Base-by-base conservation (phyloP, 441 rosid genomes). In the Corymbia calophylla region DNA sequence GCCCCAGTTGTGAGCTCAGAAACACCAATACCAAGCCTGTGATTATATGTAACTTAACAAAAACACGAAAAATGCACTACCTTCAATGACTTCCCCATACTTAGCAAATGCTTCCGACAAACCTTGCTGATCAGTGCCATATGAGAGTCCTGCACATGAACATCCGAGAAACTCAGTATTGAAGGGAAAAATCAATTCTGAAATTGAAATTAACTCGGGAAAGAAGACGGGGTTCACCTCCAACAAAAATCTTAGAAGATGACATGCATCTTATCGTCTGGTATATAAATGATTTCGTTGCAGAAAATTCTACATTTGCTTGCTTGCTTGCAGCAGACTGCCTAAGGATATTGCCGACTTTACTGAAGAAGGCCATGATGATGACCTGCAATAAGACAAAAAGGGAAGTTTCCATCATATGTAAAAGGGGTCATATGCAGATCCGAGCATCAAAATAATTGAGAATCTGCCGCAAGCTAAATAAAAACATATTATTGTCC, bases 211-310 rank as follows among this genome's bases (percentile, higher is more conserved):
- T 56, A 21, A 6, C 47, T 55, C 21, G 1, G 18, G 66, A 86
- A 39, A 39, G 86, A 91, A 29, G 44, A 53, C 29, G 3, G 86
- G 55, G 88, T 39, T 47, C 90, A 96, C 99, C 99, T 95, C 99
- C 99, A 14, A 98, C 81, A 70, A 97, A 98, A 87, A 98, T 66
- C 91, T 97, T 98, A 7, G 98, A 94, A 89, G 95, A 90, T 49
- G 99, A 98, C 97, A 97, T 95, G 94, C 92, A 95, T 89, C 99
- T 89, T 86, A 95, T 88, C 12, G 95, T 95, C 92, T 96, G 99
- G 90, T 91, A 95, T 90, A 98, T 90, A 85, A 97, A 94, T 27
- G 97, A 98, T 88, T 91, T 93, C 54, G 97, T 90, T 53, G 93
- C 90, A 88, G 96, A 92, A 82, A 92, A 87, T 32, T 94, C 96